Base-by-base conservation (phyloP, 352 stramenopile genomes). In the Lagenidium giganteum region DNA sequence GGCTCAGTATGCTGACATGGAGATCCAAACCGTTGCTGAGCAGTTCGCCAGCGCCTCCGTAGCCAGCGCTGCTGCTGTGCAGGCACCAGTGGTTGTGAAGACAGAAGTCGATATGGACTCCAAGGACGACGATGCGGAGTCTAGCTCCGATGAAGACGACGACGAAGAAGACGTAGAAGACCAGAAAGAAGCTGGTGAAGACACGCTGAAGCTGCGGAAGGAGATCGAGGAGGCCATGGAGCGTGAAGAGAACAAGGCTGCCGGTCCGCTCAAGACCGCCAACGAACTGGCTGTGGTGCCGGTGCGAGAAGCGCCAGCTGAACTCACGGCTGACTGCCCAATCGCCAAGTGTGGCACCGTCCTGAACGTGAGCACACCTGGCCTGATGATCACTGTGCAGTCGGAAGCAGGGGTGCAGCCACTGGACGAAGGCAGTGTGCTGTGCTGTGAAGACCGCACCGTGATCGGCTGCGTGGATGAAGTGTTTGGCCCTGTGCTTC, bases 401-500 rank as follows among this genome's bases (percentile, higher is more conserved):
- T 76, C 69, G 7, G 64, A 62, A 8, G 37, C 58, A 23, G 67
- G 68, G 34, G 47, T 36, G 11, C 70, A 77, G 36, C 64, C 67
- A 0, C 51, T 87, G 34, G 68, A 85, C 38, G 74, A 87, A 61
- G 74, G 68, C 40, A 87, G 71, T 23, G 69, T 87, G 28, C 47
- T 87, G 34, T 87, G 74, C 53, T 58, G 85, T 3, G 55, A 71
- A 26, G 66, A 85, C 42, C 71, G 71, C 27, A 70, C 63, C 1
- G 65, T 87, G 21, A 36, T 87, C 16, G 74, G 74, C 9, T 84
- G 71, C 37, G 61, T 88, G 17, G 73, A 88, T 46, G 75, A 88
- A 39, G 51, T 88, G 0, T 88, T 88, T 52, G 75, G 75, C 4
- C 75, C 73, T 4, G 70, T 88, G 37, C 47, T 77, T 27, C 71